Percentiles rank a stretch among this genome's conserved stretches.
Evolutionary conservation across 2,329 filamentous ascomycete genomes (phyloP).

Genomic region (Ophiocordyceps camponoti-saundersi): DNA sequence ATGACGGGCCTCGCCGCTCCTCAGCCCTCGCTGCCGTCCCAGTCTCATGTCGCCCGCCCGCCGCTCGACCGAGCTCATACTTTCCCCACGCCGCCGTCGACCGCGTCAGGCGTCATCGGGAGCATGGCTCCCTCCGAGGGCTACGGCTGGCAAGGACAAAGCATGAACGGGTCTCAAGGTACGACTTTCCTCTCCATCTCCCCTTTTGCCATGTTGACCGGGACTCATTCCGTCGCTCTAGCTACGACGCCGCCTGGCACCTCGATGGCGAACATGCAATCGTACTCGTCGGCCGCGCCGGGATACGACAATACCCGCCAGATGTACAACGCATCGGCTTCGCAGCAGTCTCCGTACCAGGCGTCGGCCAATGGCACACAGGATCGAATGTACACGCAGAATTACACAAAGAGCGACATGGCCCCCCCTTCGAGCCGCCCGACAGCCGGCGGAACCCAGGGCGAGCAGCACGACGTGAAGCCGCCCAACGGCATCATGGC

Average conservation of each 20-base stretch:
- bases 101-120: constrained; percentile 69
- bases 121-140: constrained; percentile 58
- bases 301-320: constrained; percentile 61
- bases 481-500: constrained; percentile 50
- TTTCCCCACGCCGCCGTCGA: constrained; percentile 86
- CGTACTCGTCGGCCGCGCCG: constrained; percentile 53
- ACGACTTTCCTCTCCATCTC: constrained; percentile 38
- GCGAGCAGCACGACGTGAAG: constrained; percentile 47
- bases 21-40: constrained; percentile 41
- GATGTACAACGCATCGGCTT: constrained; percentile 57
- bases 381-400: constrained; percentile 52
- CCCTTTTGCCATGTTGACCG: background rate
- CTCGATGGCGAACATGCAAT: constrained; percentile 59
- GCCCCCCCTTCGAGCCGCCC: constrained; percentile 56
- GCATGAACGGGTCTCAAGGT: constrained; percentile 44
- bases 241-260: constrained; percentile 76
- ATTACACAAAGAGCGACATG: constrained; percentile 78
- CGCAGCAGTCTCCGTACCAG: constrained; percentile 56
- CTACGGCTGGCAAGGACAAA: constrained; percentile 59
- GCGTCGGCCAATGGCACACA: constrained; percentile 42
- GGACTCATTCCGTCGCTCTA: constrained; percentile 51
- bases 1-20: constrained; percentile 41
- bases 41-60: constrained; percentile 58
- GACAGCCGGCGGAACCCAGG: constrained; percentile 36
- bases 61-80: constrained; percentile 73